Percentiles rank a stretch among this genome's conserved stretches.
Conservation (phyloP, 1,139 yeast genomes). For the Hemisphaericaspora subhashii region DNA sequence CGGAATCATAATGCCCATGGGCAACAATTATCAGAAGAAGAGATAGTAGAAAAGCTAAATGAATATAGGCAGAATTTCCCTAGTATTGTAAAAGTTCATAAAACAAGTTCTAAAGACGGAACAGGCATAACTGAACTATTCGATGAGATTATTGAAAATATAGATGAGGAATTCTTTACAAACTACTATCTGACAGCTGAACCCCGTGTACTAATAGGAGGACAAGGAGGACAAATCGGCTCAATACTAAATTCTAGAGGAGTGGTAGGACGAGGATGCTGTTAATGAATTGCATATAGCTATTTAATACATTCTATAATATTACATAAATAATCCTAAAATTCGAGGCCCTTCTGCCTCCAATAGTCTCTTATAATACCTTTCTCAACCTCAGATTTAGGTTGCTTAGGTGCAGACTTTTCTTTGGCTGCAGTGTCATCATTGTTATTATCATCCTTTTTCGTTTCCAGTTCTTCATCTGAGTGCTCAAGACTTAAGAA, state of each 20-base stretch:
- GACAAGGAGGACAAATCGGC: conserved; percentile 13
- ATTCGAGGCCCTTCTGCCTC: conserved; percentile 46
- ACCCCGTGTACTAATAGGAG: conserved; percentile 3
- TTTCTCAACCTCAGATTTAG: conserved; percentile 29
- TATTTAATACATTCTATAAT: conserved; percentile 1
- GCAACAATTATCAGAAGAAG: conserved; percentile 1
- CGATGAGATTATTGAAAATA: conserved; percentile 38
- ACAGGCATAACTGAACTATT: conserved; percentile 45
- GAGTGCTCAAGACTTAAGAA: conserved; percentile 26
- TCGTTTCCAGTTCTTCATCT: conserved; percentile 16
- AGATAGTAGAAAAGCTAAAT: conserved; percentile 9
- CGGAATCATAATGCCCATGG: background rate
- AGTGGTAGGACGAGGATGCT: conserved; percentile 11
- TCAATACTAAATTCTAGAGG: conserved; percentile 12
- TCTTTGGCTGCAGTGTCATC: conserved; percentile 2
- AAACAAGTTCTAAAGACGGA: conserved; percentile 52
- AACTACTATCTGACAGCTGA: conserved; percentile 15
- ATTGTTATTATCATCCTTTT: conserved; percentile 17
- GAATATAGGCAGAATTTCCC: conserved; percentile 11
- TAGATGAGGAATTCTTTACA: conserved; percentile 37
- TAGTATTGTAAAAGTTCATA: conserved; percentile 18
- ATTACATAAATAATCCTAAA: conserved; percentile 9
- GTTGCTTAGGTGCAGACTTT: conserved; percentile 13
- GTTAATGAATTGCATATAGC: conserved; percentile 4
- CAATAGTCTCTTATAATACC: conserved; percentile 42